Evolutionary conservation across 1,284 basidiomycete genomes (phyloP), one percentile per base, ranked within the genome.

Genomic region (Coniferiporia weirii): DNA sequence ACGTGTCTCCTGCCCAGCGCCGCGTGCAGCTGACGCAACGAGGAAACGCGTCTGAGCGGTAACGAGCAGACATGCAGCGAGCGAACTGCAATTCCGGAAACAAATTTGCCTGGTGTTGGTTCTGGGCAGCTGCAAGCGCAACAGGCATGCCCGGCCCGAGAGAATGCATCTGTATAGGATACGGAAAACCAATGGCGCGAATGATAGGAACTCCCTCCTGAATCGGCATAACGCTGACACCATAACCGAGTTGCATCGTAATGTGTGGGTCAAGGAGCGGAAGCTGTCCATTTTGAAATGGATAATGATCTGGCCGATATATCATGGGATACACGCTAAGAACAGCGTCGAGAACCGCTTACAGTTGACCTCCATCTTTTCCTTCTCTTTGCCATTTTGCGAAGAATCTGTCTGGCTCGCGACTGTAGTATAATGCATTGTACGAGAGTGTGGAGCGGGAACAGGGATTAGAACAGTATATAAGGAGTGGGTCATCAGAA

Each of bases 1-100:
- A 91, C 0, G 87, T 89, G 69, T 91, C 88, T 45, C 88, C 89
- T 1, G 87, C 87, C 87, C 88, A 91, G 15, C 88, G 84, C 50
- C 88, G 83, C 19, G 85, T 90, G 70, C 88, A 91, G 2, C 88
- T 86, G 27, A 91, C 84, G 67, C 88, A 91, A 6, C 85, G 83
- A 34, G 88, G 85, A 70, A 89, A 87, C 52, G 79, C 75, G 64
- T 89, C 84, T 43, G 75, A 72, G 63, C 81, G 81, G 69, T 89
- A 91, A 50, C 85, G 79, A 64, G 82, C 84, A 0, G 89, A 89
- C 88, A 91, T 91, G 71, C 88, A 91, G 10, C 88, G 79, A 5
- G 87, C 84, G 61, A 81, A 83, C 61, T 91, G 88, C 17, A 87
- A 73, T 66, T 91, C 88, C 27, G 49, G 56, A 12, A 44, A 56